phyloP scores from a whole-genome alignment of 768 basidiomycete species.

The Kwoniella dendrophila region DNA sequence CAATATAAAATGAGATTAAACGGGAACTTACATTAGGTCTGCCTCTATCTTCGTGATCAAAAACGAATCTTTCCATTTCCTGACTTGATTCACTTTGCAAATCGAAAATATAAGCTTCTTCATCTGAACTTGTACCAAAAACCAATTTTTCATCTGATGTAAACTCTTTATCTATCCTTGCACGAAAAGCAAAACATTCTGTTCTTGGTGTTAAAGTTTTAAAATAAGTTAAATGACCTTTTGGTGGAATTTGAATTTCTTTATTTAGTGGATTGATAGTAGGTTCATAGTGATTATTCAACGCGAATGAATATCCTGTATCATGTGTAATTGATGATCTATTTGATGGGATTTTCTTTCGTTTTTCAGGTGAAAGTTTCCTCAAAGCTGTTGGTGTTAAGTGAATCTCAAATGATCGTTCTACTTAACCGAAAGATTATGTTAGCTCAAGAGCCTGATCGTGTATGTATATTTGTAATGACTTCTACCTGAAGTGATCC shows the following conservation, averaged over 20 bases:
- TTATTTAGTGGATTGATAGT: neutral
- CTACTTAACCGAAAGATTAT: constrained; percentile 3
- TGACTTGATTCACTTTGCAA: constrained; percentile 26
- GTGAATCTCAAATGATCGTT: constrained; percentile 34
- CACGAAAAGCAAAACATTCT: constrained; percentile 38
- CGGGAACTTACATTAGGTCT: constrained; percentile 15
- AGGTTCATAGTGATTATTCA: neutral
- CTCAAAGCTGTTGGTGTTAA: constrained; percentile 35
- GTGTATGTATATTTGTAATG: neutral
- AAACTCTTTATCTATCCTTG: constrained; percentile 37
- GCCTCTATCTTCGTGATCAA: constrained; percentile 14
- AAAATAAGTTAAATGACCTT: constrained; percentile 40
- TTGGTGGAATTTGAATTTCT: constrained; percentile 16
- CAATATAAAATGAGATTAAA: neutral
- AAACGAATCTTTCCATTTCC: constrained; percentile 7
- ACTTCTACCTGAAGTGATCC: no score
- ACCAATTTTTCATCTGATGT: constrained; percentile 30
- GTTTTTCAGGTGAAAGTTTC: constrained; percentile 4
- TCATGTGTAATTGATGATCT: constrained; percentile 8
- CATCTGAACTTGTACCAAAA: constrained; percentile 30
- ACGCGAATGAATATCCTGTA: constrained; percentile 17
- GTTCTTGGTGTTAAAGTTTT: constrained; percentile 34
- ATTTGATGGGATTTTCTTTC: neutral
- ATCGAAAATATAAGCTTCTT: constrained; percentile 42
- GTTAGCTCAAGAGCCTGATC: neutral